phyloP scores from a whole-genome alignment of 176 grass and related monocot genomes.

The Eremochloa ophiuroides region DNA sequence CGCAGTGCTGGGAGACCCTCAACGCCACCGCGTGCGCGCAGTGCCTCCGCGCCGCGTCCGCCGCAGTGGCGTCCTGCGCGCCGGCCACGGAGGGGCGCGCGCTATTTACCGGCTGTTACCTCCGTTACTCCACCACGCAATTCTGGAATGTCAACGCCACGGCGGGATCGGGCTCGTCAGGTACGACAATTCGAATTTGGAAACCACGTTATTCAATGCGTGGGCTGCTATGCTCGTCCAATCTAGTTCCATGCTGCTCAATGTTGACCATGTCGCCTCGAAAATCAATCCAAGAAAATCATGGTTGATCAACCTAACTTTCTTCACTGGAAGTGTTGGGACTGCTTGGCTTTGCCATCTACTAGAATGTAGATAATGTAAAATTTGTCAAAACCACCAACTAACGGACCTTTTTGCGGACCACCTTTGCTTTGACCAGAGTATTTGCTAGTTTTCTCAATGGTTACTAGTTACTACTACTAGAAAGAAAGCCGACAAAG shows the following conservation, averaged over 20 bases:
- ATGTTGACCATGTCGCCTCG: neutral
- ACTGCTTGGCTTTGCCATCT: neutral
- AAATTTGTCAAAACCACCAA: slow-evolving; percentile 1
- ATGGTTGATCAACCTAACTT: neutral
- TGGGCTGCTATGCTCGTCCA: neutral
- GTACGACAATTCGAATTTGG: slow-evolving; percentile 7
- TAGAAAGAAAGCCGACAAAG: neutral
- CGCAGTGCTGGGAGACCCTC: slow-evolving; percentile 75
- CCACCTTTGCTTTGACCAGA: slow-evolving; percentile 16
- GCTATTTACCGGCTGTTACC: slow-evolving; percentile 66
- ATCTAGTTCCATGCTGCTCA: neutral
- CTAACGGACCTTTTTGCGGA: neutral
- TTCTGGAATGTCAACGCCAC: slow-evolving; percentile 67
- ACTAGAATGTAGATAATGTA: neutral
- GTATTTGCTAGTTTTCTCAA: slow-evolving; percentile 6
- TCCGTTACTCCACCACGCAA: slow-evolving; percentile 57
- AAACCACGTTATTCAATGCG: neutral
- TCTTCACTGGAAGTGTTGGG: neutral
- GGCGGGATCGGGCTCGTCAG: slow-evolving; percentile 31
- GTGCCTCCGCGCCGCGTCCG: slow-evolving; percentile 60
- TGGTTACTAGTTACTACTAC: neutral
- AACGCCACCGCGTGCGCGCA: slow-evolving; percentile 42
- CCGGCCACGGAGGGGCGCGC: slow-evolving; percentile 67
- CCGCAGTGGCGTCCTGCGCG: slow-evolving; percentile 33
- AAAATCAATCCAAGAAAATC: neutral